These are phyloP conservation scores for Magnaporthiopsis incrustans DNA, from an alignment of 2,329 filamentous ascomycete genomes.

Conservation along the genomic window DNA sequence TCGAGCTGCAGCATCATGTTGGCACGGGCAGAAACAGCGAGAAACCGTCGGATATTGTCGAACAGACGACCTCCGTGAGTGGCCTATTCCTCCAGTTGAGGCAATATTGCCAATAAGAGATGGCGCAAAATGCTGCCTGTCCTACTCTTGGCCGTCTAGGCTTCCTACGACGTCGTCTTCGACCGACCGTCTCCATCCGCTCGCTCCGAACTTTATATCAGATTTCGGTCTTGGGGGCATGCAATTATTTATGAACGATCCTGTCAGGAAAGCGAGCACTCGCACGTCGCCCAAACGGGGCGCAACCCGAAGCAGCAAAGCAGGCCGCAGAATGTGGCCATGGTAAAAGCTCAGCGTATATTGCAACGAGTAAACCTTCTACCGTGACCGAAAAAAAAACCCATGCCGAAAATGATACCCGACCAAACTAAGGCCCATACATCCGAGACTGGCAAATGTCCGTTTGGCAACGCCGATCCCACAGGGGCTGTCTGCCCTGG, in stretches of 20 bases:
- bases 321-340: background rate
- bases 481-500: background rate
- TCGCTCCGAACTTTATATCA: background rate
- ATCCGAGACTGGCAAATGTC: background rate
- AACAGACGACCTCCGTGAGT: background rate
- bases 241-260: background rate
- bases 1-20: background rate
- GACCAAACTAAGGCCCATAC: slow-evolving; percentile 1
- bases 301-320: background rate
- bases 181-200: background rate
- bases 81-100: background rate
- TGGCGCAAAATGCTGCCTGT: background rate
- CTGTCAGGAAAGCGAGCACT: background rate
- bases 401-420: slow-evolving; percentile 7
- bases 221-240: background rate
- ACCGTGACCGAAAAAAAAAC: slow-evolving; percentile 7
- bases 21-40: background rate
- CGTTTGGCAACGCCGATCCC: background rate
- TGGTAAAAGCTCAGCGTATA: slow-evolving; percentile 7
- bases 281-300: background rate
- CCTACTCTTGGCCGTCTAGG: background rate
- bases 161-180: background rate
- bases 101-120: background rate
- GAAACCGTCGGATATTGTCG: background rate
- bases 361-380: slow-evolving; percentile 7